Evolutionary conservation across 2,329 filamentous ascomycete species (phyloP).

Genomic region (Fusarium austroafricanum): DNA sequence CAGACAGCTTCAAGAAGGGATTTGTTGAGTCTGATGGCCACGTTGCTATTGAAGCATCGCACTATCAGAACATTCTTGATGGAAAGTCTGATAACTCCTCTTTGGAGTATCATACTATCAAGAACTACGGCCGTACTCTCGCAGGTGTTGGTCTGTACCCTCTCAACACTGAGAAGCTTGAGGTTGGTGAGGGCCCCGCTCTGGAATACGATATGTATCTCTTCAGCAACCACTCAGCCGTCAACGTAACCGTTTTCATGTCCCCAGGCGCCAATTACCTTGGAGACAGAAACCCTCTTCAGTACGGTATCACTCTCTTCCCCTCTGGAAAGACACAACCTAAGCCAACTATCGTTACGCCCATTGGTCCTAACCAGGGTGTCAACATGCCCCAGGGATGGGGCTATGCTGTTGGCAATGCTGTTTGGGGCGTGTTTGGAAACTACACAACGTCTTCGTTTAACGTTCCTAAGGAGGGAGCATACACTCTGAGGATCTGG

Average conservation of each 20-base stretch:
- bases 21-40: slow-evolving; percentile 72
- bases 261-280: slow-evolving; percentile 66
- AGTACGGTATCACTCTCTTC: slow-evolving; percentile 63
- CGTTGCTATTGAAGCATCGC: slow-evolving; percentile 65
- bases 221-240: slow-evolving; percentile 62
- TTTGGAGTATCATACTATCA: slow-evolving; percentile 61
- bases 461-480: slow-evolving; percentile 54
- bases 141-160: slow-evolving; percentile 69
- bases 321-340: slow-evolving; percentile 47
- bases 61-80: slow-evolving; percentile 59
- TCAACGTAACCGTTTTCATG: slow-evolving; percentile 61
- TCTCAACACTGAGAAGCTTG: slow-evolving; percentile 61
- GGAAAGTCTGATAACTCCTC: slow-evolving; percentile 45
- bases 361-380: slow-evolving; percentile 28
- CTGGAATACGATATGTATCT: slow-evolving; percentile 72
- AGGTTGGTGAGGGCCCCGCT: slow-evolving; percentile 61
- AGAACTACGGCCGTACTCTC: slow-evolving; percentile 67
- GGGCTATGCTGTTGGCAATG: slow-evolving; percentile 54
- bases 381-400: slow-evolving; percentile 33
- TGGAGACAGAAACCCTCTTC: slow-evolving; percentile 60
- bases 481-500: slow-evolving; percentile 64
- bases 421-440: slow-evolving; percentile 58
- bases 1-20: slow-evolving; percentile 64
- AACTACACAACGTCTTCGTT: slow-evolving; percentile 61
- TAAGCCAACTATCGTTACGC: slow-evolving; percentile 12